A percentile compares a stretch with the other conserved stretches of the same genome.
Evolutionary conservation across 2,329 filamentous ascomycete genomes (phyloP).

Genomic region (Colletotrichum trifolii): DNA sequence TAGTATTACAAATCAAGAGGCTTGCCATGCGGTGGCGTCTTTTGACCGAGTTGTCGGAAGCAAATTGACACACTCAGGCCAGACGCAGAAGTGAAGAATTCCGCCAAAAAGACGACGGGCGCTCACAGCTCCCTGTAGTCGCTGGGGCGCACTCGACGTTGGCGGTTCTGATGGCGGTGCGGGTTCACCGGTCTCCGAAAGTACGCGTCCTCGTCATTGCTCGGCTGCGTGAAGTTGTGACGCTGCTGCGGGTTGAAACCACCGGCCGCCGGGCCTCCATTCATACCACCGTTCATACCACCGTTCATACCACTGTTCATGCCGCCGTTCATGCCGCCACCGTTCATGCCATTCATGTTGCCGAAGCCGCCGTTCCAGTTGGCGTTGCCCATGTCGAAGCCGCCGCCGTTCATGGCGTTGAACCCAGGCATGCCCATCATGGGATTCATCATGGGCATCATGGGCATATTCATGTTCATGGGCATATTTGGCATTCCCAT

Average conservation of each 20-base stretch:
- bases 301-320: constrained; percentile 46
- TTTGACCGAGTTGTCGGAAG: background rate
- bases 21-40: too few relatives aligned
- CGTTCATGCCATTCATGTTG: constrained; percentile 40
- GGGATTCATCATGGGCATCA: constrained; percentile 49
- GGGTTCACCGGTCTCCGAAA: constrained; percentile 97
- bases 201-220: constrained; percentile 88
- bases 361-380: too few relatives aligned
- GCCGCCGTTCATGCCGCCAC: constrained; percentile 47
- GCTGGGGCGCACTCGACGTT: constrained; percentile 83
- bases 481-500: constrained; percentile 52
- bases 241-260: constrained; percentile 36
- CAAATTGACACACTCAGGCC: background rate
- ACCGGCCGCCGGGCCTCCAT: constrained; percentile 45
- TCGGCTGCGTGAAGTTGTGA: constrained; percentile 61
- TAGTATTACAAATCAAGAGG: constrained; percentile 27
- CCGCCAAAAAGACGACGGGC: background rate
- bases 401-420: constrained; percentile 40
- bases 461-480: constrained; percentile 42
- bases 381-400: constrained; percentile 43
- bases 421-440: constrained; percentile 39
- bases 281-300: constrained; percentile 50
- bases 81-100: background rate
- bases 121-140: constrained; percentile 86
- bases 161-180: constrained; percentile 85